Evolutionary conservation across 164 flowering plant genomes (phyloP).

Genomic region (Dillenia suffruticosa): DNA sequence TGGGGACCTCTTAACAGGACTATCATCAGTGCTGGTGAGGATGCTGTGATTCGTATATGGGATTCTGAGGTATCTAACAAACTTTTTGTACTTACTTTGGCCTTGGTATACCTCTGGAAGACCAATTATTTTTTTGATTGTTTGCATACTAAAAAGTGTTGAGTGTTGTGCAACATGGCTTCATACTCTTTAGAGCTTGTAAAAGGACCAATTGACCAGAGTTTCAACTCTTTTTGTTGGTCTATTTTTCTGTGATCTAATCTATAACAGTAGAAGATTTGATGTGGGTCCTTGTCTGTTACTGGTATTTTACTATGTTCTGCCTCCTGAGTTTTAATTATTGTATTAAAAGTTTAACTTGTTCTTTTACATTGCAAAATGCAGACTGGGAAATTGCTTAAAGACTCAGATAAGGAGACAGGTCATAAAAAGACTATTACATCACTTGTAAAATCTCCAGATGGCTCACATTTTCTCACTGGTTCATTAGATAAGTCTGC

Average conservation of each 20-base stretch:
- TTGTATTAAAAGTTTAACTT: neutral
- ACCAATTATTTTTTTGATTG: neutral
- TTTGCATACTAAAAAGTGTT: neutral
- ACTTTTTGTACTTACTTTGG: neutral
- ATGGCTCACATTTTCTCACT: slow-evolving; percentile 81
- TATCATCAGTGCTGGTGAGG: slow-evolving; percentile 91
- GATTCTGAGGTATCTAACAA: slow-evolving; percentile 68
- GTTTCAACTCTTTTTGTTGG: too few relatives aligned
- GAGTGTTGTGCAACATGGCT: too few relatives aligned
- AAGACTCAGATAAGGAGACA: slow-evolving; percentile 67
- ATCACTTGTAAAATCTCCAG: slow-evolving; percentile 69
- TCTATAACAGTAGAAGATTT: too few relatives aligned
- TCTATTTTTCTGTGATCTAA: too few relatives aligned
- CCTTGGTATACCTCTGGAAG: neutral
- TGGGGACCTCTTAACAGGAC: slow-evolving; percentile 92
- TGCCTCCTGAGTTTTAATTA: neutral
- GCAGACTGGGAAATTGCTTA: slow-evolving; percentile 88
- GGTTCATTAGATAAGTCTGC: slow-evolving; percentile 93
- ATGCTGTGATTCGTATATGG: slow-evolving; percentile 84
- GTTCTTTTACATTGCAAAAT: slow-evolving; percentile 2
- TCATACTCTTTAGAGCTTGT: too few relatives aligned
- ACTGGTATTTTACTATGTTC: too few relatives aligned
- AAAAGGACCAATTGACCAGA: too few relatives aligned
- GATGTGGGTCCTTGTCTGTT: too few relatives aligned
- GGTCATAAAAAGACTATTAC: slow-evolving; percentile 82